Base-by-base conservation (phyloP, 1,139 yeast genomes). In the Magnusiomyces ingens region DNA sequence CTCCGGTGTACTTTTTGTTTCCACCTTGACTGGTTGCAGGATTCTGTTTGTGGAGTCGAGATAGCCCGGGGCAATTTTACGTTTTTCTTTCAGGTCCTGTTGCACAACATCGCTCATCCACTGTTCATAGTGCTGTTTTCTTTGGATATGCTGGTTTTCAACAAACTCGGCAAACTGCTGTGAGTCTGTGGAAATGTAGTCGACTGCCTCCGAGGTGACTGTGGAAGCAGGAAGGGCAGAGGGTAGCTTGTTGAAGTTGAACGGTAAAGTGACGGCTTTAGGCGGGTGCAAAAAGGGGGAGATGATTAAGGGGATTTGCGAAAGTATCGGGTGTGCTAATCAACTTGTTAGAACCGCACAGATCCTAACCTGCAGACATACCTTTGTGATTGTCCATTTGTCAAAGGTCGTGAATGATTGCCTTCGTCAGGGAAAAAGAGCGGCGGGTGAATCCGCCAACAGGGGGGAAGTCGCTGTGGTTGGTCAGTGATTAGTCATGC, bases 271-370 rank as follows among this genome's bases (percentile, higher is more conserved):
- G 36, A 81, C 73, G 1, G 85, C 79, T 59, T 76, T 79, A 2
- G 87, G 85, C 0, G 84, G 80, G 55, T 75, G 77, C 59, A 71
- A 75, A 22, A 72, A 69, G 0, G 84, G 85, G 53, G 82, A 79
- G 48, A 78, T 73, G 13, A 81, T 75, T 47, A 82, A 71, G 0
- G 88, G 86, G 1, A 82, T 77, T 58, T 81, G 84, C 37, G 76
- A 71, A 22, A 81, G 70, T 13, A 76, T 57, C 0, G 78, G 74
- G 59, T 80, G 83, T 42, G 80, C 83, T 79, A 36, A 18, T 19
- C n/a, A 12, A 15, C 17, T 2, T 3, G 32, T 11, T 41, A 17
- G 22, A 11, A 12, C 26, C 11, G 5, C 8, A 1, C 18, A 36
- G 21, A 11, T 17, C 2, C 5, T n/a, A 15, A 15, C 18, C 19